phyloP scores from a whole-genome alignment of 2,329 filamentous ascomycete genomes.

The Phoma sp. region DNA sequence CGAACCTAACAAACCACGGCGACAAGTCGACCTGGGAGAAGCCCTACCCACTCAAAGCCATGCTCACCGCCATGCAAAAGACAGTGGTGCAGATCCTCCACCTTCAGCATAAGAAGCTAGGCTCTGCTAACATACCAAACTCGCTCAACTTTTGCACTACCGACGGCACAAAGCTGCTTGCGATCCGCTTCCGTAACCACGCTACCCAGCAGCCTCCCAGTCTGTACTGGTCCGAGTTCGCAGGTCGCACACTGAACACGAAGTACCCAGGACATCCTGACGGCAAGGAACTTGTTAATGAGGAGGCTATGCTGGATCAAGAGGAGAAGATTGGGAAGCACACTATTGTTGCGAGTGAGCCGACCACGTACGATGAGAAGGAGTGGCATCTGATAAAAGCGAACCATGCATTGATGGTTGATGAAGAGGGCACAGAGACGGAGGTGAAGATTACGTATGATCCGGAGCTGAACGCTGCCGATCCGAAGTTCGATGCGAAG shows the following conservation, averaged over 20 bases:
- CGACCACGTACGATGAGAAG: conserved; percentile 58
- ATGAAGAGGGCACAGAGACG: conserved; percentile 48
- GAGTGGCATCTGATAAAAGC: conserved; percentile 60
- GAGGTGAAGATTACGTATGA: conserved; percentile 49
- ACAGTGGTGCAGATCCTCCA: conserved; percentile 55
- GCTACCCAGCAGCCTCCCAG: conserved; percentile 58
- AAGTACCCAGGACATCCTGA: conserved; percentile 59
- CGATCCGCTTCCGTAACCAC: conserved; percentile 61
- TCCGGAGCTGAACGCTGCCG: conserved; percentile 47
- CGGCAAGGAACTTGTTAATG: conserved; percentile 43
- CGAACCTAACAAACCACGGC: conserved; percentile 50
- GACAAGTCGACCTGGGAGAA: conserved; percentile 52
- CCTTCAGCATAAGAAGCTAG: conserved; percentile 53
- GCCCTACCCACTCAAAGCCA: conserved; percentile 50
- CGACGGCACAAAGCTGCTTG: conserved; percentile 57
- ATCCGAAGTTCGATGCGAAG: conserved; percentile 39
- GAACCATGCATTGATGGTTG: conserved; percentile 55
- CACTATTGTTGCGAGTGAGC: conserved; percentile 61
- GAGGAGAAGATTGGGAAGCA: conserved; percentile 56
- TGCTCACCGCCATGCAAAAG: conserved; percentile 55
- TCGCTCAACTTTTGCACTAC: conserved; percentile 60
- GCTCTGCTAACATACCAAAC: conserved; percentile 51
- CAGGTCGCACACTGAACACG: conserved; percentile 59
- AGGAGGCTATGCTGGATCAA: conserved; percentile 43
- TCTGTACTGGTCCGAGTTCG: conserved; percentile 58